Conservation (phyloP, 495 filamentous ascomycete genomes). For the Penicillium crystallinum region DNA sequence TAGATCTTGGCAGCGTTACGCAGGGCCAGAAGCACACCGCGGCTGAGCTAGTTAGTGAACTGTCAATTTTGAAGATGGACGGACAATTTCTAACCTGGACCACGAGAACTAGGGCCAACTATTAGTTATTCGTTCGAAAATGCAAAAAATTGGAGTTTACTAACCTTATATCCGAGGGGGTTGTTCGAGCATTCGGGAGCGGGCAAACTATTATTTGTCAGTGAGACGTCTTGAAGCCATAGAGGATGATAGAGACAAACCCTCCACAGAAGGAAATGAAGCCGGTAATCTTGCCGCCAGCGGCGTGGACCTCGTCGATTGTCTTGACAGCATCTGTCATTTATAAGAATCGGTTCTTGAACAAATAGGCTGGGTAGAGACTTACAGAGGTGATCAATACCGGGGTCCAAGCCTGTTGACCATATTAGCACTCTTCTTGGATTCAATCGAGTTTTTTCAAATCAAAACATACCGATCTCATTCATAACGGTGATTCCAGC, state of each 20-base stretch:
- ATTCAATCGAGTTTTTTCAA: not conserved
- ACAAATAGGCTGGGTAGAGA: not conserved
- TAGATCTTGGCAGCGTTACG: conserved; percentile 82
- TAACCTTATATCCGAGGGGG: conserved; percentile 80
- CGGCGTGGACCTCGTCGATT: conserved; percentile 71
- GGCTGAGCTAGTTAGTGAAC: conserved; percentile 40
- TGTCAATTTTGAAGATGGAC: not conserved
- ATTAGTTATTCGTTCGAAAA: not conserved
- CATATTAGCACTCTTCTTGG: not conserved
- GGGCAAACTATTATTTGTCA: conserved; percentile 41
- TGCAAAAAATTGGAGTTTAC: not conserved
- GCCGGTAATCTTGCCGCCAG: conserved; percentile 76
- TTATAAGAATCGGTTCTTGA: not conserved
- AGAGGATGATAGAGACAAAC: not conserved
- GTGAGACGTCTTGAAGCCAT: not conserved
- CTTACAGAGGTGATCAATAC: conserved; percentile 26
- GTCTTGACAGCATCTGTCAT: conserved; percentile 84
- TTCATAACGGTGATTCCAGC: conserved; percentile 98
- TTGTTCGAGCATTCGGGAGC: conserved; percentile 82
- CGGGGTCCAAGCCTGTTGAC: conserved; percentile 35
- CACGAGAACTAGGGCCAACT: conserved; percentile 58
- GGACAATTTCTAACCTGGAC: conserved; percentile 41
- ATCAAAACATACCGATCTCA: conserved; percentile 63
- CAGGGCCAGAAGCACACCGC: conserved; percentile 83
- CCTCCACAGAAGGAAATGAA: conserved; percentile 92